These are phyloP conservation scores for Nicotiana obtusifolia DNA, from an alignment of 257 asterid species.

Conservation along the genomic window DNA sequence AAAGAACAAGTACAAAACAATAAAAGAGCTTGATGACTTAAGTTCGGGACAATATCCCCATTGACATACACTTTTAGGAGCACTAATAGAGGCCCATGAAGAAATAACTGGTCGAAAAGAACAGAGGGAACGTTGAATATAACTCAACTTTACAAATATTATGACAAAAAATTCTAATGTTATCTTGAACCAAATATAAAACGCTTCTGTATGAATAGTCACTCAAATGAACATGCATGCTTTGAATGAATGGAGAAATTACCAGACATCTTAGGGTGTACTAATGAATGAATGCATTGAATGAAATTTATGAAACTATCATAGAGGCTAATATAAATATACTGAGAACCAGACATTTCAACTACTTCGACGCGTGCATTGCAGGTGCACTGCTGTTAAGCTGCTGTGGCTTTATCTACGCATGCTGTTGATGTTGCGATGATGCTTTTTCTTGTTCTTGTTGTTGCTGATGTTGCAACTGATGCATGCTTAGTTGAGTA, in stretches of 20 bases:
- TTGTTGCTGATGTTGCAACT: constrained; percentile 33
- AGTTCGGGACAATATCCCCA: not conserved
- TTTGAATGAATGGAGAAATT: not conserved
- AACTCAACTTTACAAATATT: not conserved
- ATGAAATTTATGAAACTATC: not conserved
- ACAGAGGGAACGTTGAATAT: not conserved
- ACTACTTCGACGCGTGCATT: not conserved
- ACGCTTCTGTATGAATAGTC: not conserved
- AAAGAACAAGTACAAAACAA: not conserved
- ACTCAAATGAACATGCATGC: not conserved
- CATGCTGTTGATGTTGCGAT: not conserved
- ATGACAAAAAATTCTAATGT: not conserved
- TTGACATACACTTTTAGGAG: not conserved
- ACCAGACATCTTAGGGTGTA: not conserved
- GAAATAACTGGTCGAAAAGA: not conserved
- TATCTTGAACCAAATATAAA: not conserved
- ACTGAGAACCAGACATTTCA: not conserved
- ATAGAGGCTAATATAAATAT: not conserved
- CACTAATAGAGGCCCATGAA: not conserved
- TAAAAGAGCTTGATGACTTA: not conserved
- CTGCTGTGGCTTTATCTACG: not conserved
- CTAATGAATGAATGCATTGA: not conserved
- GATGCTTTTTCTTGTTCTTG: not conserved
- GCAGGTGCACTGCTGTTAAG: not conserved
- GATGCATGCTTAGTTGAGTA: constrained; percentile 30